Evolutionary conservation across 176 grass and related monocot genomes (phyloP), one percentile per base, ranked within the genome.

Genomic region (Eragrostis nindensis): DNA sequence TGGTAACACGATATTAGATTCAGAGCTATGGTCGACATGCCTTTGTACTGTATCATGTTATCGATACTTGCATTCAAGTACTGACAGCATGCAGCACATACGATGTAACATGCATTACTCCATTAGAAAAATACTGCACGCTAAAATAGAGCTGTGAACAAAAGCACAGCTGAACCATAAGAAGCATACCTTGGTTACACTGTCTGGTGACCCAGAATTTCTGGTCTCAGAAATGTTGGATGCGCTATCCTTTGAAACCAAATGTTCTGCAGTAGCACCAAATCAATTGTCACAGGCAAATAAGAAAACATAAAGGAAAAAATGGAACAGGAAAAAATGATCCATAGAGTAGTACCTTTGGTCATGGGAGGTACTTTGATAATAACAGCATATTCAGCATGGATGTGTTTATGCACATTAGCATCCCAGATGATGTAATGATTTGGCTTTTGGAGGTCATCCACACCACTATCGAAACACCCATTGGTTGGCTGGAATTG

Each of bases 371-470:
- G 85, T 70, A 82, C 46, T 82, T 87, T 93, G 68, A 91, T 78
- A 70, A 87, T 57, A 66, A 95, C 90, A 70, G 87, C 75, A 82
- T 85, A 94, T 83, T 94, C 92, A 63, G 95, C 88, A 91, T 85
- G 79, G 30, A 94, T 89, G 55, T 89, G 90, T 47, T 43, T 85
- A 75, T 89, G 87, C 66, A 91, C 68, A 75, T 91, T 86, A 50
- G 67, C 84, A 71, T 92, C 90, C 92, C 92, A 98, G 38, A 91
- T 80, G 27, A 93, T 47, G 62, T 98, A 93, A 54, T 89, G 83
- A 53, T 87, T 91, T 78, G 95, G 95, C n/a, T 84, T 89, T 67
- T 89, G 80, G 16, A 95, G 45, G 83, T 98, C 80, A 83, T 98
- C 95, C 40, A 87, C 90, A 0, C 87, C 92, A 39, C 86, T 85